phyloP scores from a whole-genome alignment of 768 basidiomycete genomes.

The Pulveroboletus ravenelii region DNA sequence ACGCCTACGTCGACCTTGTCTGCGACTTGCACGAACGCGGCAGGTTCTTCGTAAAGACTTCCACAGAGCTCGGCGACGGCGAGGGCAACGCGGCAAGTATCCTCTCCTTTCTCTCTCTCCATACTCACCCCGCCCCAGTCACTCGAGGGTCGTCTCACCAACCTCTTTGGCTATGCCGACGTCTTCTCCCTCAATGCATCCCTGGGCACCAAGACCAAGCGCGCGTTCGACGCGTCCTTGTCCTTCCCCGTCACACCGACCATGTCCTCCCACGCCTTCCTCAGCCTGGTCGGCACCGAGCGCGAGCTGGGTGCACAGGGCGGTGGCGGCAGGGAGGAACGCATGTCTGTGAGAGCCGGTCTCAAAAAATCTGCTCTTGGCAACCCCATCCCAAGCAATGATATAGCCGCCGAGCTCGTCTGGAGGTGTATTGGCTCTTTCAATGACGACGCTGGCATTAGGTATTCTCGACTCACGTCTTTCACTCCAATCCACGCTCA shows the following conservation, averaged over 20 bases:
- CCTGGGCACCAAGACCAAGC: constrained; percentile 81
- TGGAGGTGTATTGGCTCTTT: constrained; percentile 71
- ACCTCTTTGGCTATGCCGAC: constrained; percentile 91
- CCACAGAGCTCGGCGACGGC: constrained; percentile 89
- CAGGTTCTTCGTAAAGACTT: constrained; percentile 70
- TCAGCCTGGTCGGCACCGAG: constrained; percentile 69
- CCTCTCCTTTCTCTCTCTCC: background rate
- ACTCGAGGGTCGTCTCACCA: constrained; percentile 74
- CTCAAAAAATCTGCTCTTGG: constrained; percentile 18
- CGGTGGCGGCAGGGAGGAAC: constrained; percentile 25
- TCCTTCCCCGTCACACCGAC: constrained; percentile 55
- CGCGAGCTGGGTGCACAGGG: constrained; percentile 53
- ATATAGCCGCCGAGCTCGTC: constrained; percentile 80
- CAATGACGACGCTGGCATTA: constrained; percentile 72
- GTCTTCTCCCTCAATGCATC: constrained; percentile 77
- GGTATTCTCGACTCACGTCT: constrained; percentile 38
- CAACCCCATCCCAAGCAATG: constrained; percentile 42
- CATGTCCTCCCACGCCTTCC: constrained; percentile 64
- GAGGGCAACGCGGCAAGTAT: constrained; percentile 86
- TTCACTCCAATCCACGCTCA: background rate
- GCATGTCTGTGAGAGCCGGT: constrained; percentile 72
- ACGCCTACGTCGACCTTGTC: constrained; percentile 73
- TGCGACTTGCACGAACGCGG: constrained; percentile 75
- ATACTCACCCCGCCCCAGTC: constrained; percentile 41
- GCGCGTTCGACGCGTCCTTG: constrained; percentile 71